A percentile compares a stretch with the other conserved stretches of the same genome.
These are phyloP conservation scores for Gloeopeniophorella convolvens DNA, from an alignment of 768 basidiomycete genomes.

Conservation along the genomic window DNA sequence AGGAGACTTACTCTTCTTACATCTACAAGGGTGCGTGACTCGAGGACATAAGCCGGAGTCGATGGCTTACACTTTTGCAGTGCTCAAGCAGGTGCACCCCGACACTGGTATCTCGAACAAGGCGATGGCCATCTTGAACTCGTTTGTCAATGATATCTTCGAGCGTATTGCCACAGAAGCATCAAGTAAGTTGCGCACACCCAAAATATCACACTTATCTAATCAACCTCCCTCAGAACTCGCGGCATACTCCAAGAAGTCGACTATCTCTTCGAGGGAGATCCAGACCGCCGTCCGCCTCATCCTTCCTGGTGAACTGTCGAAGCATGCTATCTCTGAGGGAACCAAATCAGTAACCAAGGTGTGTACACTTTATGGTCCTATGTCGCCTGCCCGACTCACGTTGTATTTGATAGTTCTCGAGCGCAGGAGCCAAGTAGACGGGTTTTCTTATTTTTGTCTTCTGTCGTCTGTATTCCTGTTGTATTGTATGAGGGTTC, in stretches of 20 bases:
- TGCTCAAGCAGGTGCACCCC: constrained; percentile 96
- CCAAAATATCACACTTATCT: neutral
- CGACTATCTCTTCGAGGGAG: constrained; percentile 96
- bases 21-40: constrained; percentile 83
- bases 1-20: constrained; percentile 92
- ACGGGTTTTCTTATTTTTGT: constrained; percentile 3
- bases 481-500: constrained; percentile 21
- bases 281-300: constrained; percentile 95
- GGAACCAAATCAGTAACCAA: constrained; percentile 76
- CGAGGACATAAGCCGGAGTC: too few species aligned
- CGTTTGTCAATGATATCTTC: constrained; percentile 92
- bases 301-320: constrained; percentile 94
- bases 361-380: constrained; percentile 23
- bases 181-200: constrained; percentile 49
- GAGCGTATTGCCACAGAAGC: constrained; percentile 89
- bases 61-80: constrained; percentile 33
- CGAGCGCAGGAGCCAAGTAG: constrained; percentile 28
- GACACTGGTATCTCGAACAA: constrained; percentile 99
- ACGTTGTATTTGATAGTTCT: constrained; percentile 21
- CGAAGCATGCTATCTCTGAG: constrained; percentile 98
- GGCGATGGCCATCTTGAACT: constrained; percentile 88
- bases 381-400: neutral
- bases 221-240: constrained; percentile 52
- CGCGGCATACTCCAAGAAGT: constrained; percentile 97
- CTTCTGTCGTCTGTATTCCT: constrained; percentile 16